A percentile compares a stretch with the other conserved stretches of the same genome.
Evolutionary conservation across 108 stramenopile genomes (phyloP).

Genomic region (Fistulifera pelliculosa): DNA sequence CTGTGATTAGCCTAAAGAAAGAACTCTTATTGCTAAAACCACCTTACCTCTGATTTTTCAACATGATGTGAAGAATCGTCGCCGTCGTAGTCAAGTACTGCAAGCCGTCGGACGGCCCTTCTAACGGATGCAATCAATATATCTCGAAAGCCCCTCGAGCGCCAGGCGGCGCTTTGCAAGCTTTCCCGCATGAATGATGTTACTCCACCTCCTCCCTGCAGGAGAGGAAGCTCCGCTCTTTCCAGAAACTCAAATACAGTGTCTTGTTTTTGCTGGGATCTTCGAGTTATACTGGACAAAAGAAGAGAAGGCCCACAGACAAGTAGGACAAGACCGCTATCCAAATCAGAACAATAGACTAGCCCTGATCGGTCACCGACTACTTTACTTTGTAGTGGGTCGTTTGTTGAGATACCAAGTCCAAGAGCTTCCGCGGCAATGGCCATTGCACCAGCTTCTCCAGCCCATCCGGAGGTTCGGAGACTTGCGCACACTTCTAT

Average conservation of each 20-base stretch:
- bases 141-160: conserved; percentile 39
- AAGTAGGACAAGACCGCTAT: conserved; percentile 28
- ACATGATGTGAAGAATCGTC: conserved; percentile 24
- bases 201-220: conserved; percentile 48
- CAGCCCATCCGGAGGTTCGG: conserved; percentile 62
- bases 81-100: conserved; percentile 49
- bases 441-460: conserved; percentile 87
- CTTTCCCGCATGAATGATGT: conserved; percentile 47
- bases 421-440: conserved; percentile 83
- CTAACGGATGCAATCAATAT: conserved; percentile 47
- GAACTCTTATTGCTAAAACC: not conserved
- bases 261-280: not conserved
- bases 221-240: conserved; percentile 5
- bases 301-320: conserved; percentile 15
- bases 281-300: conserved; percentile 36
- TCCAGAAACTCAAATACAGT: not conserved
- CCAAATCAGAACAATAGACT: conserved; percentile 17
- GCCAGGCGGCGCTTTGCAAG: conserved; percentile 45
- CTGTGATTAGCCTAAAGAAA: not conserved
- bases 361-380: conserved; percentile 25
- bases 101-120: conserved; percentile 50
- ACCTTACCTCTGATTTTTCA: conserved; percentile 16
- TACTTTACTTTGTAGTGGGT: conserved; percentile 1
- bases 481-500: conserved; percentile 51
- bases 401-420: conserved; percentile 38